Evolutionary conservation across 2,329 filamentous ascomycete species (phyloP), one percentile per base, ranked within the genome.

Genomic region (Fusarium dimerum): DNA sequence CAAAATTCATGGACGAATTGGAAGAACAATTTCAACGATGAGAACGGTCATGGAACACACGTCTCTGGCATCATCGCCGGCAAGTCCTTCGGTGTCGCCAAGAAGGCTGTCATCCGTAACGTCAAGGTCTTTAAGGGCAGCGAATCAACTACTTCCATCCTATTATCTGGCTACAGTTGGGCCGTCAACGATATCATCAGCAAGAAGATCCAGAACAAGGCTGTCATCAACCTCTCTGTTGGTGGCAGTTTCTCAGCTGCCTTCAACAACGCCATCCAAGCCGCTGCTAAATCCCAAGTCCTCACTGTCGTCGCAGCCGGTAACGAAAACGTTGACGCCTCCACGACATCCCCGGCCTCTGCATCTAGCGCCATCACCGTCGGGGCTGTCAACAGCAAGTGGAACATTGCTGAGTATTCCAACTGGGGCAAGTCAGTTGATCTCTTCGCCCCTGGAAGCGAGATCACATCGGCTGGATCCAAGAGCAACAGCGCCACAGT

Each of bases 191-290:
- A 80, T 65, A 75, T 76, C 51, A 62, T 69, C 50, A 64, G 65
- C 45, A 73, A 74, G 52, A 64, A 65, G 49, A 73, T 75, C 45
- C 63, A 68, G 44, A 65, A 54, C 41, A 71, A 72, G 16, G 68
- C 78, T n/a, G 79, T 81, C 43, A 73, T 82, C 57, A 81, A 76
- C 71, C 76, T 84, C 75, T 82, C 78, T 29, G 74, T 85, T 3
- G 80, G 79, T 6, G 79, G 80, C 16, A 43, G 59, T 17, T 66
- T 63, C 52, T 79, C 78, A 1, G 54, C 68, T 3, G 64, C 79
- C 30, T 70, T 82, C 57, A 83, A 83, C 71, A 67, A 65, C 36
- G 78, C 78, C 17, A 74, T 83, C 40, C 70, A 73, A 40, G 69
- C 69, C 34, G 77, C 79, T 40, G 73, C 75, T 55, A 64, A 61